Evolutionary conservation across 768 basidiomycete species (phyloP).

Genomic region (Mycena galopus): DNA sequence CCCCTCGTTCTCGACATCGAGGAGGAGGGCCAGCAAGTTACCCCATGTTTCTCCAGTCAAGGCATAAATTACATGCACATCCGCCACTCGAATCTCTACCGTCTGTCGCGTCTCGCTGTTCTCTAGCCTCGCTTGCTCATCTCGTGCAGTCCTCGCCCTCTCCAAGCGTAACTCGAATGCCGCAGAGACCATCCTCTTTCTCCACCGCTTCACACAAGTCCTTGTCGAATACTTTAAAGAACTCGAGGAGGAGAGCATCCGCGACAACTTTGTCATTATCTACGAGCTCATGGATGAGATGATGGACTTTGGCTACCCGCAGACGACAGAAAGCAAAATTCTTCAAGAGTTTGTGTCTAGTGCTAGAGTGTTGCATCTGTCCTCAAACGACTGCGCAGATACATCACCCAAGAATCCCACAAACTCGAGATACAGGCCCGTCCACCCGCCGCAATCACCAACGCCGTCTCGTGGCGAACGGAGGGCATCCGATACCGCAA

Average conservation of each 20-base stretch:
- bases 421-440: slow-evolving; percentile 94
- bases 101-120: slow-evolving; percentile 62
- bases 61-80: slow-evolving; percentile 99
- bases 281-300: slow-evolving; percentile 99
- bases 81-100: slow-evolving; percentile 95
- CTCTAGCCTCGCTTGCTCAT: not conserved
- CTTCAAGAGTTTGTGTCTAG: slow-evolving; percentile 84
- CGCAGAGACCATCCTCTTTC: slow-evolving; percentile 95
- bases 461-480: slow-evolving; percentile 98
- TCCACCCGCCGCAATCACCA: slow-evolving; percentile 97
- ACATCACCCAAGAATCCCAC: slow-evolving; percentile 98
- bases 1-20: slow-evolving; percentile 95
- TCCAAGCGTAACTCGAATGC: slow-evolving; percentile 97
- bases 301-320: slow-evolving; percentile 99
- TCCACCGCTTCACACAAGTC: slow-evolving; percentile 93
- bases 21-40: slow-evolving; percentile 96
- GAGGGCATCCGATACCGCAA: slow-evolving; percentile 98
- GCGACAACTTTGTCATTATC: slow-evolving; percentile 99
- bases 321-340: slow-evolving; percentile 99
- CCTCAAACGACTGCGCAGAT: slow-evolving; percentile 58
- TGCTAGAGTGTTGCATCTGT: not conserved
- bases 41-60: slow-evolving; percentile 95
- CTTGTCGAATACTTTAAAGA: slow-evolving; percentile 99
- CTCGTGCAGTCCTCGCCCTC: slow-evolving; percentile 85
- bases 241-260: slow-evolving; percentile 97